Evolutionary conservation across 805 yeast species (phyloP).

Genomic region (Ogataea methylovora): DNA sequence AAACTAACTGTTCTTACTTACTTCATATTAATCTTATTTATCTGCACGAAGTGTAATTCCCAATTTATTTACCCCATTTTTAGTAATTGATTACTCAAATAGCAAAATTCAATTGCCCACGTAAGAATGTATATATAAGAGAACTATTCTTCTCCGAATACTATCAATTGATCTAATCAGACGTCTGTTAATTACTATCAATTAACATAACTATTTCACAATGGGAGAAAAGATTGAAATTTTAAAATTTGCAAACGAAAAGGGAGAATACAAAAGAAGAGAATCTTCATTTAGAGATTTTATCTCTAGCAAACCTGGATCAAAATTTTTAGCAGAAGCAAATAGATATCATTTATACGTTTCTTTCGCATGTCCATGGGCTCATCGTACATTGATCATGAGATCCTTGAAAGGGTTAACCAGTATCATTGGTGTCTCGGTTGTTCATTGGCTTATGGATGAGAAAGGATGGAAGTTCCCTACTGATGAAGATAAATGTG

Average conservation of each 20-base stretch:
- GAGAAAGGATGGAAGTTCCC: conserved; percentile 85
- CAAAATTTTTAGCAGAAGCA: conserved; percentile 64
- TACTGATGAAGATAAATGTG: conserved; percentile 32
- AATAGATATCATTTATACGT: conserved; percentile 84
- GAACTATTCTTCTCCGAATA: no score
- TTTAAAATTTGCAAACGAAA: conserved; percentile 39
- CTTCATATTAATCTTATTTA: no score
- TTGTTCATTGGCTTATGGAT: conserved; percentile 90
- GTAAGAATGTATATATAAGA: no score
- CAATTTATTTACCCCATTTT: no score
- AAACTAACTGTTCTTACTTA: no score
- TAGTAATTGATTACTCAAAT: no score
- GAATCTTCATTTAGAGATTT: conserved; percentile 50
- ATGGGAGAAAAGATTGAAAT: conserved; percentile 30
- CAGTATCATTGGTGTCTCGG: conserved; percentile 57
- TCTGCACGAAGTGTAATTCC: no score
- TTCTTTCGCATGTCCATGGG: conserved; percentile 94
- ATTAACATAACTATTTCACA: no score
- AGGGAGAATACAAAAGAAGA: conserved; percentile 51
- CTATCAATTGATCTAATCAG: no score
- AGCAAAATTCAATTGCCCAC: no score
- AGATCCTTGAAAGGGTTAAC: conserved; percentile 67
- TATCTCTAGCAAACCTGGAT: conserved; percentile 50
- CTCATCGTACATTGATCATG: conserved; percentile 74
- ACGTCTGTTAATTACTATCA: no score